Evolutionary conservation across 768 basidiomycete genomes (phyloP).

Genomic region (Pilatotrama ljubarskyi): DNA sequence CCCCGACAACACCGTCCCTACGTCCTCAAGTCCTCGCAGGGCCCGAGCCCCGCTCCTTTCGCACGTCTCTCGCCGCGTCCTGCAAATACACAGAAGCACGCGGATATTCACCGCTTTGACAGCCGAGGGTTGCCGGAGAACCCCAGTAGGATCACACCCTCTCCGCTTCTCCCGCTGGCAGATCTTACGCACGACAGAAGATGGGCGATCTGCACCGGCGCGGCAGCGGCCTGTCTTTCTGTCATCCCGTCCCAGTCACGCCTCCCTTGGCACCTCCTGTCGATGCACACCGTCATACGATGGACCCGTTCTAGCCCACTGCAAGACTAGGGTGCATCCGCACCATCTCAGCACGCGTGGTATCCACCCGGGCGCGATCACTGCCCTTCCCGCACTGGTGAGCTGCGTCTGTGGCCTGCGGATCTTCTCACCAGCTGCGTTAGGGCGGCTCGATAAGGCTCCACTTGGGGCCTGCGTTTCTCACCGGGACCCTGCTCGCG

Average conservation of each 20-base stretch:
- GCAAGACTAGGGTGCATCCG: no score
- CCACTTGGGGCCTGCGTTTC: neutral
- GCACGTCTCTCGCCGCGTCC: neutral
- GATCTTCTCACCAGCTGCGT: neutral
- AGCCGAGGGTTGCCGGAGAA: conserved; percentile 18
- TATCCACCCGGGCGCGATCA: no score
- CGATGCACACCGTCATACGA: no score
- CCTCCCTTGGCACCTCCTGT: no score
- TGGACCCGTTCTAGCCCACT: no score
- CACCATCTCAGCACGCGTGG: no score
- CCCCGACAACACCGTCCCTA: no score
- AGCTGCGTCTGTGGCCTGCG: no score
- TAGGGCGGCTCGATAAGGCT: conserved; percentile 9
- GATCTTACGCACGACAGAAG: neutral
- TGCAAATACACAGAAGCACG: conserved; percentile 13
- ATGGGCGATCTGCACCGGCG: conserved; percentile 2
- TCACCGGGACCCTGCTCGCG: neutral
- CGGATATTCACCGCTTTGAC: conserved; percentile 1
- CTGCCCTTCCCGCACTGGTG: no score
- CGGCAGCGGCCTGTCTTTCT: neutral
- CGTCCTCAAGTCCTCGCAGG: neutral
- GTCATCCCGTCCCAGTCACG: neutral
- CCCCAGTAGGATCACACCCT: neutral
- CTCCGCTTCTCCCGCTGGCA: neutral
- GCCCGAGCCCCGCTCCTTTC: neutral